phyloP scores from a whole-genome alignment of 140 eudicot species.

The Ambrosia hybrid region DNA sequence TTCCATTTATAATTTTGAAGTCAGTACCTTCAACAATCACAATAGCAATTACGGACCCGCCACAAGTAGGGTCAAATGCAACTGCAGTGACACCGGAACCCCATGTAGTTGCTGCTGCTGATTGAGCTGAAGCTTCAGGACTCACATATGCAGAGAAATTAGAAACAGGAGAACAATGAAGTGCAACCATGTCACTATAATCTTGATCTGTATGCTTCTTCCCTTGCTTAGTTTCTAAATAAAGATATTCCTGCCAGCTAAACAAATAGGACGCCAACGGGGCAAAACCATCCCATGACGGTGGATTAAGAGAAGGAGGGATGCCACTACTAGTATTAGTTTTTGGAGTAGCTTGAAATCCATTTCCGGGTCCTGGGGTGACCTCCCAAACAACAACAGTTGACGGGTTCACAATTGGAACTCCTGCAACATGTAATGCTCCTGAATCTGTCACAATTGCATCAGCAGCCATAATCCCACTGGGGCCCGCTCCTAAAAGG shows the following conservation, averaged over 20 bases:
- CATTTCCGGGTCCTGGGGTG: slow-evolving; percentile 95
- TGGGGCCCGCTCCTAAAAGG: slow-evolving; percentile 94
- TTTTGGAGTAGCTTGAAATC: slow-evolving; percentile 91
- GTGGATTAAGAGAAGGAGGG: slow-evolving; percentile 87
- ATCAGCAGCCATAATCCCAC: slow-evolving; percentile 99
- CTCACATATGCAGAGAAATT: slow-evolving; percentile 97
- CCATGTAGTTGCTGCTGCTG: slow-evolving; percentile 97
- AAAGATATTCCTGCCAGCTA: slow-evolving; percentile 84
- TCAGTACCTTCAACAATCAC: slow-evolving; percentile 91
- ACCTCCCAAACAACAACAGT: slow-evolving; percentile 99
- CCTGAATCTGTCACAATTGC: slow-evolving; percentile 95
- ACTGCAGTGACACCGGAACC: slow-evolving; percentile 99
- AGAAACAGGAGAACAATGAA: slow-evolving; percentile 97
- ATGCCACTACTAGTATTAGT: slow-evolving; percentile 56
- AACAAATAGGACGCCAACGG: slow-evolving; percentile 83
- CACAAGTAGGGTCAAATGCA: slow-evolving; percentile 99
- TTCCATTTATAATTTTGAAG: not conserved
- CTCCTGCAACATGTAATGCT: slow-evolving; percentile 97
- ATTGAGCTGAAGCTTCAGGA: slow-evolving; percentile 95
- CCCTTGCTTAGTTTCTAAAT: slow-evolving; percentile 80
- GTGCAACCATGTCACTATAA: slow-evolving; percentile 67
- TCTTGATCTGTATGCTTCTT: slow-evolving; percentile 68
- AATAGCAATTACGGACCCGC: slow-evolving; percentile 92
- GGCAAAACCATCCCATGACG: slow-evolving; percentile 87
- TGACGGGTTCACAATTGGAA: slow-evolving; percentile 96